These are phyloP conservation scores for Ophiocordyceps australis DNA, from an alignment of 2,329 filamentous ascomycete genomes.

Conservation along the genomic window DNA sequence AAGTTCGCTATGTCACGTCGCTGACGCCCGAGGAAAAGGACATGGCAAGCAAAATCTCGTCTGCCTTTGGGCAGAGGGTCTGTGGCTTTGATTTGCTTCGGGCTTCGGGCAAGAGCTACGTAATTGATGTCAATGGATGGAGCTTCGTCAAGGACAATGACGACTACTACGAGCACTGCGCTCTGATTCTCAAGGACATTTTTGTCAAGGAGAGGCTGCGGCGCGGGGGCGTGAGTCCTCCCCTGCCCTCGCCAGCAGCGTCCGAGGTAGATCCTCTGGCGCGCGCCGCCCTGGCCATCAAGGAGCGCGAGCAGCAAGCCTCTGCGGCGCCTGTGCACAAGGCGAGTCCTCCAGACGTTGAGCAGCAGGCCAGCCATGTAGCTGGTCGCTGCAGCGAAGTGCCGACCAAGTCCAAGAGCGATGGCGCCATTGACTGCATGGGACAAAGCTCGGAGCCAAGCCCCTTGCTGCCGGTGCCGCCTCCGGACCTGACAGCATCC, in stretches of 20 bases:
- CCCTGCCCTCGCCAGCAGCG: slow-evolving; percentile 28
- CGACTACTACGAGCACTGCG: slow-evolving; percentile 88
- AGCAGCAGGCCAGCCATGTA: slow-evolving; percentile 9
- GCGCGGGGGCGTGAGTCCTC: slow-evolving; percentile 38
- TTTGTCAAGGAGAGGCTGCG: slow-evolving; percentile 66
- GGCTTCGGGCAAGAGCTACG: slow-evolving; percentile 77
- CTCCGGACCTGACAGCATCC: slow-evolving; percentile 10
- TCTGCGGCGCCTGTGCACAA: background rate
- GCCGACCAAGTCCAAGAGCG: slow-evolving; percentile 13
- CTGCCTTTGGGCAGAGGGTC: slow-evolving; percentile 82
- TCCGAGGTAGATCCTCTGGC: slow-evolving; percentile 24
- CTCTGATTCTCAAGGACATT: slow-evolving; percentile 70
- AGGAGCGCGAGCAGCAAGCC: slow-evolving; percentile 18
- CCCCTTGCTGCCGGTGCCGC: slow-evolving; percentile 14
- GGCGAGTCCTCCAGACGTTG: slow-evolving; percentile 4
- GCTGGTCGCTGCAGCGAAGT: slow-evolving; percentile 9
- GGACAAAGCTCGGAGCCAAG: slow-evolving; percentile 16
- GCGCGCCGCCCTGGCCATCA: slow-evolving; percentile 12
- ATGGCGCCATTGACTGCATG: slow-evolving; percentile 13
- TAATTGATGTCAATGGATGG: slow-evolving; percentile 99
- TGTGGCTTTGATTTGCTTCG: slow-evolving; percentile 92
- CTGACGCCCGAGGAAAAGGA: slow-evolving; percentile 63
- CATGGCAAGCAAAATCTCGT: slow-evolving; percentile 79
- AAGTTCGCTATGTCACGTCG: slow-evolving; percentile 84
- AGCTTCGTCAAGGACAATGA: slow-evolving; percentile 99